phyloP scores from a whole-genome alignment of 495 filamentous ascomycete genomes.

The Aspergillus steynii region DNA sequence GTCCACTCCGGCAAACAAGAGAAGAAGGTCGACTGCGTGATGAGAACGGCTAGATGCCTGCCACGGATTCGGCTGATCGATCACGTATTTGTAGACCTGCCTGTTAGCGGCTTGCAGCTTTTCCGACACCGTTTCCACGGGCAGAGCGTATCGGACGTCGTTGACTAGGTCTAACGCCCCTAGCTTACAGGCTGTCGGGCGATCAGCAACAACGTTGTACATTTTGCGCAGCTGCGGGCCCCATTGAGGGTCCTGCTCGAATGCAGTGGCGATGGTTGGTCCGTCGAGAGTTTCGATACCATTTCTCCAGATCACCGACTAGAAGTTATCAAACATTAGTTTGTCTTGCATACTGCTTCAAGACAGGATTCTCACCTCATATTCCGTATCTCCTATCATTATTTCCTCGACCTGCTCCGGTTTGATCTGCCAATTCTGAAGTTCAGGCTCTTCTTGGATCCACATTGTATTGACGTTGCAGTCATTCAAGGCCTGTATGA shows the following conservation, averaged over 20 bases:
- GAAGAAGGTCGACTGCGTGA: slow-evolving; percentile 47
- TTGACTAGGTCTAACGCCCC: slow-evolving; percentile 40
- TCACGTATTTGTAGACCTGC: slow-evolving; percentile 38
- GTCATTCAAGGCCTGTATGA: slow-evolving; percentile 33
- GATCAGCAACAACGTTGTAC: slow-evolving; percentile 36
- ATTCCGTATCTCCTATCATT: slow-evolving; percentile 44
- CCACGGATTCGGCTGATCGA: slow-evolving; percentile 48
- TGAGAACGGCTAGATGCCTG: slow-evolving; percentile 43
- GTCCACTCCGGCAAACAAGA: slow-evolving; percentile 39
- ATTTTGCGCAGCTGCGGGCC: slow-evolving; percentile 35
- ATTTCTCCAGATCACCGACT: slow-evolving; percentile 46
- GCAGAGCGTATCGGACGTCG: slow-evolving; percentile 35
- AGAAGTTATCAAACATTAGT: background rate
- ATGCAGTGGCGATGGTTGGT: slow-evolving; percentile 31
- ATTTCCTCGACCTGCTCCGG: slow-evolving; percentile 38
- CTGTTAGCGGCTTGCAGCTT: slow-evolving; percentile 32
- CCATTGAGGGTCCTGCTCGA: slow-evolving; percentile 30
- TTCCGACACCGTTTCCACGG: slow-evolving; percentile 35
- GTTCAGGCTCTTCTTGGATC: slow-evolving; percentile 38
- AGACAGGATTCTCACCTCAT: slow-evolving; percentile 26
- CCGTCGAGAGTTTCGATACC: slow-evolving; percentile 36
- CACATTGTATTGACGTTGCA: slow-evolving; percentile 43
- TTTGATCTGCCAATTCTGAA: slow-evolving; percentile 33
- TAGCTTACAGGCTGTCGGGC: slow-evolving; percentile 40
- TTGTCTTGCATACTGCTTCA: background rate